phyloP scores from a whole-genome alignment of 1,284 basidiomycete species.

The Anthracocystis panici-leucophaei region DNA sequence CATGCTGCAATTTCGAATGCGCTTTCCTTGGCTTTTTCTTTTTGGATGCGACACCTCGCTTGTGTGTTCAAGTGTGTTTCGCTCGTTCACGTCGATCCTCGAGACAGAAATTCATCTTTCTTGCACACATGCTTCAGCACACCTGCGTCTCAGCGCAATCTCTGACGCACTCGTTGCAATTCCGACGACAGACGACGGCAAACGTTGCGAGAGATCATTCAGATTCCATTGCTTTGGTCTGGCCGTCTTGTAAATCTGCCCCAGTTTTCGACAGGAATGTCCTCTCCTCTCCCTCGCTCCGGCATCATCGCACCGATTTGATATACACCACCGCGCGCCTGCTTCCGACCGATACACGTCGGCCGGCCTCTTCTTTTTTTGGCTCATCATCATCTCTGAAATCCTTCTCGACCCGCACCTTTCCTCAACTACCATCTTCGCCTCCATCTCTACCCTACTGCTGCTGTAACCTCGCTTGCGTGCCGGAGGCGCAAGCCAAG shows the following conservation, averaged over 20 bases:
- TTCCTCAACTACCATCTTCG: not conserved
- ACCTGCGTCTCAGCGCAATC: not conserved
- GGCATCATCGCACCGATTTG: too few species aligned
- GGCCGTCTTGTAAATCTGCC: too few species aligned
- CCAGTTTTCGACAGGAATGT: too few species aligned
- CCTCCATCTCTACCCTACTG: not conserved
- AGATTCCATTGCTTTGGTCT: too few species aligned
- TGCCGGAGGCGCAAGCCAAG: constrained; percentile 9
- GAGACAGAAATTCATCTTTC: not conserved
- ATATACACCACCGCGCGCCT: too few species aligned
- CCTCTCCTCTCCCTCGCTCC: too few species aligned
- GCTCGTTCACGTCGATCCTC: constrained; percentile 6
- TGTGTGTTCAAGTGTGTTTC: not conserved
- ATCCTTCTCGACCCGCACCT: not conserved
- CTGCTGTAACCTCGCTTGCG: constrained; percentile 5
- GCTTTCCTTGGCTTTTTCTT: not conserved
- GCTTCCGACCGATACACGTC: too few species aligned
- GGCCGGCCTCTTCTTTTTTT: not conserved
- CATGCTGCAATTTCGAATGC: too few species aligned
- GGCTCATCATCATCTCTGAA: constrained; percentile 1
- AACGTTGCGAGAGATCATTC: too few species aligned
- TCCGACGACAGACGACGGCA: too few species aligned
- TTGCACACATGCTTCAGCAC: too few species aligned
- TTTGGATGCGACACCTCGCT: not conserved
- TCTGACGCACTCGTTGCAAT: not conserved